These are phyloP conservation scores for Trichoderma pleuroti DNA, from an alignment of 2,329 filamentous ascomycete species.

Conservation along the genomic window DNA sequence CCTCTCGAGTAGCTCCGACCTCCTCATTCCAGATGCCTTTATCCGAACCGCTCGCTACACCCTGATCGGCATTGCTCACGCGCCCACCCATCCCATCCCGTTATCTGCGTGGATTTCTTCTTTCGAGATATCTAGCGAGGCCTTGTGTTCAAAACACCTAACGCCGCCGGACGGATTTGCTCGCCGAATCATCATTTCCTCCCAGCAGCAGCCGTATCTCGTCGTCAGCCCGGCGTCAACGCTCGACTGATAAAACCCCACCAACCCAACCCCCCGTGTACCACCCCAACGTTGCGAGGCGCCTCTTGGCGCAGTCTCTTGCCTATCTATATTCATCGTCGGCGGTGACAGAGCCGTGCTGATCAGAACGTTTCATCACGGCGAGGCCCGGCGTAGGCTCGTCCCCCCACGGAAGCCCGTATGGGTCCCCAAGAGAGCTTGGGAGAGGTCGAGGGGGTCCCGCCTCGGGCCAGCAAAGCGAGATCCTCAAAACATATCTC, in stretches of 20 bases:
- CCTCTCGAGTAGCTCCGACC: neutral
- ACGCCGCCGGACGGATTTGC: neutral
- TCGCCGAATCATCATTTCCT: neutral
- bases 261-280: constrained; percentile 11
- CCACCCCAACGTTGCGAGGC: constrained; percentile 17
- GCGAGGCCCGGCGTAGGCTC: neutral
- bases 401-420: constrained; percentile 7
- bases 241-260: constrained; percentile 1
- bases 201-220: neutral
- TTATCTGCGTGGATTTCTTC: neutral
- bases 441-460: neutral
- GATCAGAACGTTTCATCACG: constrained; percentile 17
- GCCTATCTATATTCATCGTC: neutral
- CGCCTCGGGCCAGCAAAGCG: neutral
- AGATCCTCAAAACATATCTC: neutral
- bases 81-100: constrained; percentile 1
- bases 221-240: neutral
- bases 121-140: neutral
- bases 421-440: neutral
- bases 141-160: neutral
- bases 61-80: neutral
- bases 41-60: neutral
- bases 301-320: neutral
- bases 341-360: neutral
- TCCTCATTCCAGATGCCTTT: neutral